Base-by-base conservation (phyloP, 345 rosid species). In the Eucalyptus erythrocorys region DNA sequence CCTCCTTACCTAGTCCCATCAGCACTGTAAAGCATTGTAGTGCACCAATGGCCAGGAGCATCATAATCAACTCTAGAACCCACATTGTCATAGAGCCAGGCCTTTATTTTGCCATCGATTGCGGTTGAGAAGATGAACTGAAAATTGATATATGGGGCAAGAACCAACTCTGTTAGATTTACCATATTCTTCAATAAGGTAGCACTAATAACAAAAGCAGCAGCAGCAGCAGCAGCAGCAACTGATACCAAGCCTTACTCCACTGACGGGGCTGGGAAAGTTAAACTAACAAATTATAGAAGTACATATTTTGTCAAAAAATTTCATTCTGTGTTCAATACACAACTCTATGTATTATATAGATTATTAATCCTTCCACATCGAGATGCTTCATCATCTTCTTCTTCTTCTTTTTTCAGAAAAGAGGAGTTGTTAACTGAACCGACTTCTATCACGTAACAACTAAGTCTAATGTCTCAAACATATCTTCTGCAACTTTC, bases 71-170 rank as follows among this genome's bases (percentile, higher is more conserved):
- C 97, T 90, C 97, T 93, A 50, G 98, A 95, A 66, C 99, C 98
- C 90, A 90, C 30, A 68, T 92, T 90, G 89, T 95, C 99, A 92
- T 97, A 95, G 85, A 95, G 93, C 99, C 99, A 97, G 61, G 99
- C 98, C 93, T 97, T 97, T 87, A 97, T 97, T 92, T 95, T 97
- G 66, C 99, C 99, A 93, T 97, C 97, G 8, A 92, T 82, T 64
- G 98, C 95, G 24, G 99, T 97, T 87, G 99, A 97, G 89, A 97
- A 97, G 89, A 97, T 93, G 87, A 96, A 97, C 97, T 95, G 95
- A 90, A 90, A 71, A 48, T 59, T 40, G 40, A 87, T 61, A 86
- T 8, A 66, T 50, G 87, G 15, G 11, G 82, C 47, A 76, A 76
- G 43, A 76, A 76, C 45, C 82, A 76, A 76, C 47, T 76, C 47